Conservation (phyloP, 768 basidiomycete genomes). For the Pisolithus orientalis region DNA sequence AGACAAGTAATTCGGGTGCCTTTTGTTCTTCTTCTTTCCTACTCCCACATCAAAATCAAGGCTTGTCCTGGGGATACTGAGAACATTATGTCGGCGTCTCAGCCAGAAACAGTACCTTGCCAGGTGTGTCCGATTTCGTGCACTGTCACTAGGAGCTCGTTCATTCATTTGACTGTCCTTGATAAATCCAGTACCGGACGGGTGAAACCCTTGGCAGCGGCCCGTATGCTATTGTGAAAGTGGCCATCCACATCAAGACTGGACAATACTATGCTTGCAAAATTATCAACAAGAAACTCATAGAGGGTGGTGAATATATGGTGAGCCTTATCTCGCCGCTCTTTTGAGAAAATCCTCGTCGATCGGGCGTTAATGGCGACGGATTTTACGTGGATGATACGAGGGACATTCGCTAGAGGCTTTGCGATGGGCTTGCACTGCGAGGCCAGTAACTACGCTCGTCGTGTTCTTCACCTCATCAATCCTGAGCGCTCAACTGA, state of each 20-base stretch:
- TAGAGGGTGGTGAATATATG: conserved; percentile 98
- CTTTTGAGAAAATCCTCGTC: neutral
- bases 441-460: neutral
- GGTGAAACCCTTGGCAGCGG: conserved; percentile 86
- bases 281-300: conserved; percentile 98
- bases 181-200: conserved; percentile 61
- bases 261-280: conserved; percentile 97
- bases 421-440: neutral
- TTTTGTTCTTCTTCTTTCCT: neutral
- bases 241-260: conserved; percentile 90
- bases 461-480: neutral
- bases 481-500: conserved; percentile 12
- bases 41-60: conserved; percentile 10
- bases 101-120: conserved; percentile 37
- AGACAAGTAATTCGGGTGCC: neutral
- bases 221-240: conserved; percentile 92
- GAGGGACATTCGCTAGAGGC: too few species aligned
- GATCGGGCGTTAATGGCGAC: too few species aligned
- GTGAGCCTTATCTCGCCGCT: conserved; percentile 36
- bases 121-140: conserved; percentile 29
- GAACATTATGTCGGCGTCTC: conserved; percentile 21
- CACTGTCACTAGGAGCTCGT: neutral
- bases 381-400: too few species aligned
- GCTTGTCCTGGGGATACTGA: conserved; percentile 4
- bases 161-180: neutral